phyloP scores from a whole-genome alignment of 441 rosid species.

The Pelargonium australe region DNA sequence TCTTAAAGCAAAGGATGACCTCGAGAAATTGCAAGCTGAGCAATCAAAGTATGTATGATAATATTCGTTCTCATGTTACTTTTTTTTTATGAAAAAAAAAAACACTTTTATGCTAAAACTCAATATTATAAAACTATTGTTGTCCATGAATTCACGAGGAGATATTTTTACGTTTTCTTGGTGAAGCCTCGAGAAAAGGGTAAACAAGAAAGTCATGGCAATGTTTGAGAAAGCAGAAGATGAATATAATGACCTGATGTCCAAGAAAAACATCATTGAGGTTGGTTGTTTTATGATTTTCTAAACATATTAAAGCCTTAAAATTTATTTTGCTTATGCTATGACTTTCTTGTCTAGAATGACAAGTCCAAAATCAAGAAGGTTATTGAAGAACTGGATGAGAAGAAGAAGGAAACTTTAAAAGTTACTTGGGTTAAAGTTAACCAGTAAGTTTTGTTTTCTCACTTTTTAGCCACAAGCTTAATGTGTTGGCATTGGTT shows the following conservation, averaged over 20 bases:
- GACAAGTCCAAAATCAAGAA: conserved; percentile 92
- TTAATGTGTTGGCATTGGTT: neutral
- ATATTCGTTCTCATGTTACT: no score
- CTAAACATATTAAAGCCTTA: conserved; percentile 13
- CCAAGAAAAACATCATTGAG: conserved; percentile 94
- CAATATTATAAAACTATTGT: conserved; percentile 1
- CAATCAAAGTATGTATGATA: conserved; percentile 60
- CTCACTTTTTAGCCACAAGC: neutral
- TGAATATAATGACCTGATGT: conserved; percentile 86
- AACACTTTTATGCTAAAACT: conserved; percentile 11
- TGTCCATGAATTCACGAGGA: conserved; percentile 13
- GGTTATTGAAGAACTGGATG: conserved; percentile 97
- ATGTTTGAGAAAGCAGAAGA: conserved; percentile 99
- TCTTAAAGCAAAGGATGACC: conserved; percentile 65
- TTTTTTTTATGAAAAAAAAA: neutral
- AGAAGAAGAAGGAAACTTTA: conserved; percentile 96
- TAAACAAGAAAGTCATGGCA: conserved; percentile 96
- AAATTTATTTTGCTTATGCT: conserved; percentile 16
- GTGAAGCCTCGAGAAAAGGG: conserved; percentile 89
- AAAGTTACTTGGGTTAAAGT: conserved; percentile 99
- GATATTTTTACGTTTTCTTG: conserved; percentile 19
- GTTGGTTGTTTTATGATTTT: conserved; percentile 35
- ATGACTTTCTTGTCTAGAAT: conserved; percentile 37
- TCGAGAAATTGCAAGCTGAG: conserved; percentile 77
- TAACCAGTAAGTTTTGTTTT: conserved; percentile 48